Base-by-base conservation (phyloP, 1,284 basidiomycete genomes). In the Athelia psychrophila region DNA sequence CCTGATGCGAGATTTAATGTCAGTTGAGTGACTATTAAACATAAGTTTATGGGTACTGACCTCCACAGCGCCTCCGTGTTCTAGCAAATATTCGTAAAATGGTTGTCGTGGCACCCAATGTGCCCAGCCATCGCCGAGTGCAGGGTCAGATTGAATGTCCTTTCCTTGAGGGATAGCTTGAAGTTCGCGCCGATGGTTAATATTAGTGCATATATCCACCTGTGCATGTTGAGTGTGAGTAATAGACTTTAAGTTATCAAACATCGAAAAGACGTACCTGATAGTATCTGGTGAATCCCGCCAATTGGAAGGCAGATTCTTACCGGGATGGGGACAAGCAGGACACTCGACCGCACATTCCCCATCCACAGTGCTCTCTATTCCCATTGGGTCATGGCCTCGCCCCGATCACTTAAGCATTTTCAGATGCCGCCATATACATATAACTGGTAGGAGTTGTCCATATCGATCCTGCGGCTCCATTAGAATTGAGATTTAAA, bases 1-100 rank as follows among this genome's bases (percentile, higher is more conserved):
- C 51, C 54, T 2, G 15, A n/a, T n/a, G n/a, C 24, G 56, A 54
- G 1, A 38, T 54, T 2, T 49, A 38, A 44, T 51, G 54, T 1
- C 32, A 24, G n/a, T 4, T 46, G n/a, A 23, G 10, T 46, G 13
- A 13, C 27, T n/a, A 12, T 46, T 6, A 23, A n/a, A 24, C n/a
- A 46, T 24, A 27, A 27, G 9, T 46, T 9, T 6, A 42, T 22
- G 5, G 5, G 16, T 22, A 22, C 38, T 42, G 27, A 42, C 27
- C 27, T 30, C 27, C 6, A n/a, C 38, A 9, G 38, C 27, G 20
- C 20, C 16, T 6, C 38, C 38, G 44, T 46, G 8, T 12, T 46
- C 23, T 8, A 6, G 16, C 6, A 46, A 10, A 18, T 24, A 46
- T 5, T n/a, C 44, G 8, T 5, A 5, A 27, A 24, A 46, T 10